Base-by-base conservation (phyloP, 345 rosid species). In the Heritiera fomes region DNA sequence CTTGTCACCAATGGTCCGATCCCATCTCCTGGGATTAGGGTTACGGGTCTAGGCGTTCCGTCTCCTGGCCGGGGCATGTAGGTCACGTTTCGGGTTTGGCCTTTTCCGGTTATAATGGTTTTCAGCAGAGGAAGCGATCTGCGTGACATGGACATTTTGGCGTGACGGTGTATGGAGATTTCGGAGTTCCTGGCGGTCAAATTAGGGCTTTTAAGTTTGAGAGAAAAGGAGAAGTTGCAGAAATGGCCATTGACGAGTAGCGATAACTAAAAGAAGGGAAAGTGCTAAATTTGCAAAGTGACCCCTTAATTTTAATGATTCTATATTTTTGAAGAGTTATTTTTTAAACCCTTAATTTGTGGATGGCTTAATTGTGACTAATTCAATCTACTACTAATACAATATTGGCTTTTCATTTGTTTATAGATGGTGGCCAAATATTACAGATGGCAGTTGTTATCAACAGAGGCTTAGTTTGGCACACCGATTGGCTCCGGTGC, bases 31-130 rank as follows among this genome's bases (percentile, higher is more conserved):
- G 99, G 97, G 70, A 97, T 89, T 75, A 97, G 84, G 0, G 98
- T 97, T 7, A 97, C 97, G 0, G 93, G 80, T 20, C 98, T 94
- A 3, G 98, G 99, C 8, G 95, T 83, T 0, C 98, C 98, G 58
- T 94, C 99, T 1, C 98, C 99, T 14, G 99, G 99, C n/a, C 99
- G 91, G 59, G 99, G 99, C 99, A 96, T 96, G 89, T 96, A 96
- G 62, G 99, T 96, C 8, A 96, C 94, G 56, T 90, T 81, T 86
- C 99, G 92, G 75, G 79, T 77, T 23, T 85, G 89, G 32, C 76
- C 40, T 55, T 56, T 82, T 67, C 59, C 77, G 70, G 77, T 66
- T 38, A 87, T 78, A 46, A 93, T 80, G 59, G 81, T 82, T 80
- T 85, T 89, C 45, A 92, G 79, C 32, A 89, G 87, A 65, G 72